phyloP scores from a whole-genome alignment of 2,329 filamentous ascomycete genomes.

The Tolypocladium tundrense region DNA sequence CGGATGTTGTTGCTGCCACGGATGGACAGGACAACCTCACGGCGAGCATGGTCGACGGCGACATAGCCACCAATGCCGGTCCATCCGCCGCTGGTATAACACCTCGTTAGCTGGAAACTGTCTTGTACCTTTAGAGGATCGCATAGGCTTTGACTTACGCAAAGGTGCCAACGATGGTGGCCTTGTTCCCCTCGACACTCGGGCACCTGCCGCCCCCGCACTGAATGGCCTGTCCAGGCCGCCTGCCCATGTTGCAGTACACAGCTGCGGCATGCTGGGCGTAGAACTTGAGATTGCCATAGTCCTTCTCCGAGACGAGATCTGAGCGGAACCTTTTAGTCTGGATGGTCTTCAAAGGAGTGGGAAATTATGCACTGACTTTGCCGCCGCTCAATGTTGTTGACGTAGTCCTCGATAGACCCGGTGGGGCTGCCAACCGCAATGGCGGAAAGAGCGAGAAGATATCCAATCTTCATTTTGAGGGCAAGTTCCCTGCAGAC shows the following conservation, averaged over 20 bases:
- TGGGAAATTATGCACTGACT: constrained; percentile 14
- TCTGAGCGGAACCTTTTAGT: neutral
- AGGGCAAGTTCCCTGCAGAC: neutral
- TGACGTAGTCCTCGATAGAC: constrained; percentile 13
- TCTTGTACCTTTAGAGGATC: neutral
- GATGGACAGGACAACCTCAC: constrained; percentile 49
- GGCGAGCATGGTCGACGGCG: constrained; percentile 34
- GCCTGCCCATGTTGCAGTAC: constrained; percentile 40
- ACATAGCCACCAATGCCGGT: constrained; percentile 42
- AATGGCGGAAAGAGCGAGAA: neutral
- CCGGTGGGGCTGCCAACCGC: neutral
- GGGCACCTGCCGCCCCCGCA: constrained; percentile 34
- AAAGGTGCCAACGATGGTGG: constrained; percentile 32
- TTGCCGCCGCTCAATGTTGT: constrained; percentile 19
- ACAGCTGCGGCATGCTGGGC: constrained; percentile 40
- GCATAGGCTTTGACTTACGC: constrained; percentile 15
- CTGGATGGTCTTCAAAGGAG: neutral
- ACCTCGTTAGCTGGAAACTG: constrained; percentile 5
- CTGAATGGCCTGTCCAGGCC: constrained; percentile 26
- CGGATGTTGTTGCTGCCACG: constrained; percentile 47
- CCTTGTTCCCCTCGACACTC: constrained; percentile 29
- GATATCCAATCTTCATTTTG: neutral
- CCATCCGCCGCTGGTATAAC: constrained; percentile 20
- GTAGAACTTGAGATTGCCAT: constrained; percentile 34
- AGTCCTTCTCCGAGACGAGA: constrained; percentile 18